Base-by-base conservation (phyloP, 176 grass and related monocot species). In the Oryza coarctata region DNA sequence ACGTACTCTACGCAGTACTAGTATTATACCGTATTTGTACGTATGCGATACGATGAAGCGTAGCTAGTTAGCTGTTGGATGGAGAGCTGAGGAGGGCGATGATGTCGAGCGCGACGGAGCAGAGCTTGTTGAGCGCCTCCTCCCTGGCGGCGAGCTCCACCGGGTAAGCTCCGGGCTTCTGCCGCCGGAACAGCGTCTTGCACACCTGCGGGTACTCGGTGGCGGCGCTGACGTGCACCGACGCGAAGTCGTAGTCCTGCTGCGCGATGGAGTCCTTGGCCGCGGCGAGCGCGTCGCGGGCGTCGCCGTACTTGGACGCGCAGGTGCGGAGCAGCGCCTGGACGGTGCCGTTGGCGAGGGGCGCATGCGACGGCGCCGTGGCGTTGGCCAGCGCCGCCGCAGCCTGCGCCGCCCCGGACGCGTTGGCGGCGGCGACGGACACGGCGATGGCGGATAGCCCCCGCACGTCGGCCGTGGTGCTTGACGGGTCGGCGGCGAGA, bases 141-240 rank as follows among this genome's bases (percentile, higher is more conserved):
- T 95, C 92, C 45, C 86, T 76, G 6, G 75, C 68, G 0, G 79
- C 90, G 2, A 98, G 82, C 72, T 89, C 92, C 5, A 84, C 12
- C 22, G 90, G 95, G 86, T 94, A 98, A 0, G 73, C 71, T 3
- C 80, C 78, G 6, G 86, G 81, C 71, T 62, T 75, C 68, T 64
- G 71, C 71, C 86, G 78, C 71, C 79, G 84, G 90, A 98, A 98
- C 22, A 98, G 88, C 47, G 69, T 39, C 23, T 50, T 71, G 71
- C 92, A 98, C 32, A 93, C 90, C 70, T 75, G 78, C 40, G 95
- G 92, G 83, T 98, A 95, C 84, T 98, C 95, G 0, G 88, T 90
- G 28, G 92, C 95, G 20, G 95, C 95, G 75, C 90, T 80, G 5
- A 91, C 95, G 20, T 95, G 88, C 29, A 98, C 84, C 43, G 90